Evolutionary conservation across 352 stramenopile genomes (phyloP), one percentile per base, ranked within the genome.

Genomic region (Saprolegnia parasitica): DNA sequence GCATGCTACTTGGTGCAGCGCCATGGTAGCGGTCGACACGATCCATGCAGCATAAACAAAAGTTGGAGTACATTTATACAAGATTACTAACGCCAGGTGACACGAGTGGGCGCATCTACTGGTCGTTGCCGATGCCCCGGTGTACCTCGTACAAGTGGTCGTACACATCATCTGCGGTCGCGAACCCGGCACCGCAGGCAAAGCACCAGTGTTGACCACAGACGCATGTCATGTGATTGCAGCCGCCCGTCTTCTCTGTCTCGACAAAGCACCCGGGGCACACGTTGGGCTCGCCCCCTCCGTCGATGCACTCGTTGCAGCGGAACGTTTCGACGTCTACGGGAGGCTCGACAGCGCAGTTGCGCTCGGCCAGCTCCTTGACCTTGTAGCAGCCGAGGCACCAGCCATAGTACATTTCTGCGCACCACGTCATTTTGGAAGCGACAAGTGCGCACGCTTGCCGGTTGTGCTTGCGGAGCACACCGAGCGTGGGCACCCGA

Each of bases 151-250:
- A 40, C 24, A 60, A 20, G 35, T 60, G 52, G 35, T 60, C 35
- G 35, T 60, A 60, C 4, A 26, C 24, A 42, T 18, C 29, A 5
- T 68, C 47, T 4, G 40, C 42, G 9, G 62, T 32, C 29, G 21
- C 16, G n/a, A 70, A 70, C 24, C n/a, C 50, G 8, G 40, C 18
- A 32, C 46, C 63, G n/a, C 63, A 70, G 5, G 20, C 50, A 50
- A 52, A 70, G 42, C 63, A 70, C 63, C 63, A 70, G 46, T 70
- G 45, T 21, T 70, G 49, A 32, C 63, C 63, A 21, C 63, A 70
- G n/a, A 62, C 50, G 54, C 63, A 70, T n/a, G 21, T 47, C 11
- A 70, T 70, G 39, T 70, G 63, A 37, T 70, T 49, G 63, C 63
- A 70, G 20, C 47, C 63, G 37, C 21, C 21, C 26, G 21, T 54